These are phyloP conservation scores for Madurella fahalii DNA, from an alignment of 2,329 filamentous ascomycete species.

Conservation along the genomic window DNA sequence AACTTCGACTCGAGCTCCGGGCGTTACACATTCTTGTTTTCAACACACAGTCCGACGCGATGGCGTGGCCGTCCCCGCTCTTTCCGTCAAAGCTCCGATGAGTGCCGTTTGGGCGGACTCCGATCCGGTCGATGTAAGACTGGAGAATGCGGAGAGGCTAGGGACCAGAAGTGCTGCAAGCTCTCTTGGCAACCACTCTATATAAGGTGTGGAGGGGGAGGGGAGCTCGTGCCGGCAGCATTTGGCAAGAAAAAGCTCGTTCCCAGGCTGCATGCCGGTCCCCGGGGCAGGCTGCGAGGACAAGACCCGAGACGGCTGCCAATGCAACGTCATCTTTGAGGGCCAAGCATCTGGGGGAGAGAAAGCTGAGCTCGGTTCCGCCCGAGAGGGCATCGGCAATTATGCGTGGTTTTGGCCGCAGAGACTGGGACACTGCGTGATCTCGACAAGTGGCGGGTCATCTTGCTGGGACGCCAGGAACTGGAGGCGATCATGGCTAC, in stretches of 20 bases:
- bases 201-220: not conserved
- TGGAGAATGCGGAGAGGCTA: not conserved
- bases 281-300: not conserved
- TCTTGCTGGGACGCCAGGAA: not conserved
- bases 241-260: not conserved
- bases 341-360: slow-evolving; percentile 4
- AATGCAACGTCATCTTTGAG: slow-evolving; percentile 5
- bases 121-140: not conserved
- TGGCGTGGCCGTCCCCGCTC: not conserved
- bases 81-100: not conserved
- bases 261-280: not conserved
- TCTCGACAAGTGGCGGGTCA: not conserved
- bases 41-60: not conserved
- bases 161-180: not conserved
- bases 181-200: not conserved
- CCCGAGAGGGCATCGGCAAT: slow-evolving; percentile 11
- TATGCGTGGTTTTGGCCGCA: not conserved
- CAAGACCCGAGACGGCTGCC: slow-evolving; percentile 1
- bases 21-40: not conserved
- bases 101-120: not conserved
- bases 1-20: not conserved
- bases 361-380: slow-evolving; percentile 8
- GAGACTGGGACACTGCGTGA: not conserved
- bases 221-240: not conserved
- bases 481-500: not conserved